Base-by-base conservation (phyloP, 768 basidiomycete genomes). In the Tricholoma flavovirens region DNA sequence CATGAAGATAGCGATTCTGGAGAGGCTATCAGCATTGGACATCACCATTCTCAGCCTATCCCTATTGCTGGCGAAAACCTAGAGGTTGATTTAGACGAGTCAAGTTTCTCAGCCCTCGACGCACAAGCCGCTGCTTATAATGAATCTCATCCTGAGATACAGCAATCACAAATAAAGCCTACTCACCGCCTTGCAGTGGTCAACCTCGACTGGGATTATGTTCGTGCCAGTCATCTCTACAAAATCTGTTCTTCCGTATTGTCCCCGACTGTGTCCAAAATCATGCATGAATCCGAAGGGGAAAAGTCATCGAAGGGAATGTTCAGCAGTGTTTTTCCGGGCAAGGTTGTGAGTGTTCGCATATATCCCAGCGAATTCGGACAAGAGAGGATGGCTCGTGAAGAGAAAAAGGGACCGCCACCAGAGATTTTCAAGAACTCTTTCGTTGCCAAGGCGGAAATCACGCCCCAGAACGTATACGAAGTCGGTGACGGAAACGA, bases 181-280 rank as follows among this genome's bases (percentile, higher is more conserved):
- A 93, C 93, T 2, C 78, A 74, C 54, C 80, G 96, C 21, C 67
- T 99, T 6, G 97, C 96, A 0, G 81, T 88, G 45, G 96, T 98
- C 60, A 98, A 98, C 68, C 81, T 98, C 51, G 97, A 99, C 72
- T 99, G 97, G 97, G 97, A 98, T 69, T 83, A 98, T 71, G 84
- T 98, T 51, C 87, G 88, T 54, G 93, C 96, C 0, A 74, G 74
- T 17, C 94, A 98, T 67, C 75, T 99, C 11, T 97, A 86, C 81
- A 93, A 90, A 71, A 90, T 98, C 33, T 92, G 91, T 71, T 83
- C 90, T 15, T 98, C 95, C 2, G 81, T 94, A 40, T 78, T 96
- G 5, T 87, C 89, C 5, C 70, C 82, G 12, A 71, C 78, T 10
- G 79, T 67, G 67, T 21, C 38, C 12, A 62, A 33, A 57, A 56